Conservation (phyloP, 352 stramenopile species). For the Phytophthora tentaculata region DNA sequence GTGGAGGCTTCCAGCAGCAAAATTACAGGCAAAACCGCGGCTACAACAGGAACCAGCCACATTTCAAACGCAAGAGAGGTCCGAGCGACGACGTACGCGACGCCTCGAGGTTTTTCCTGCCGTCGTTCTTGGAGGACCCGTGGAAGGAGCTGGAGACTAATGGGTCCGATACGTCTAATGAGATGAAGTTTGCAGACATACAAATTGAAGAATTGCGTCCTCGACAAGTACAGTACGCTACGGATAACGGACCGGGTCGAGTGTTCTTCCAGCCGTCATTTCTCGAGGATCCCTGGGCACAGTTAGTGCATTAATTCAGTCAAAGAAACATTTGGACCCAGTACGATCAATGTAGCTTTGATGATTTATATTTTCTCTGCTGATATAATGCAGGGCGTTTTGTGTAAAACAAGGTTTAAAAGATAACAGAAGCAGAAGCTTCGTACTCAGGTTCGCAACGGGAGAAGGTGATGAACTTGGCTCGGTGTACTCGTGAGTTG, state of each 20-base stretch:
- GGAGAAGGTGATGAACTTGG: slow-evolving; percentile 52
- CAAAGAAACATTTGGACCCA: not conserved
- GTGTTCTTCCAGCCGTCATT: slow-evolving; percentile 81
- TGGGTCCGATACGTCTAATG: not conserved
- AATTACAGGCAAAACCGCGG: slow-evolving; percentile 26
- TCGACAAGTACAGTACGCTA: slow-evolving; percentile 17
- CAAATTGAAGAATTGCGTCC: slow-evolving; percentile 27
- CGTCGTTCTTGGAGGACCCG: slow-evolving; percentile 72
- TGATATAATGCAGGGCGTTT: not conserved
- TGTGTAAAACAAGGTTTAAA: slow-evolving; percentile 11
- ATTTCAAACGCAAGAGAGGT: slow-evolving; percentile 58
- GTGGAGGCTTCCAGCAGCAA: slow-evolving; percentile 34
- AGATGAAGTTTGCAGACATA: slow-evolving; percentile 6
- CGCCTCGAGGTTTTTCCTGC: slow-evolving; percentile 62
- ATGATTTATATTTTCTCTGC: not conserved
- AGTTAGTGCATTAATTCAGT: slow-evolving; percentile 13
- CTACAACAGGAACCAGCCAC: slow-evolving; percentile 10
- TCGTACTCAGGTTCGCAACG: slow-evolving; percentile 30
- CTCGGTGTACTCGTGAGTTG: slow-evolving; percentile 42
- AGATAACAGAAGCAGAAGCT: slow-evolving; percentile 31
- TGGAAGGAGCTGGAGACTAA: slow-evolving; percentile 50
- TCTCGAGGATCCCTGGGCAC: slow-evolving; percentile 63
- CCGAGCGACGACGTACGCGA: slow-evolving; percentile 51
- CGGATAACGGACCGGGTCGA: slow-evolving; percentile 38
- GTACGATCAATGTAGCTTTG: no score